These are phyloP conservation scores for Citrus cavaleriei DNA, from an alignment of 345 rosid genomes.

Conservation along the genomic window DNA sequence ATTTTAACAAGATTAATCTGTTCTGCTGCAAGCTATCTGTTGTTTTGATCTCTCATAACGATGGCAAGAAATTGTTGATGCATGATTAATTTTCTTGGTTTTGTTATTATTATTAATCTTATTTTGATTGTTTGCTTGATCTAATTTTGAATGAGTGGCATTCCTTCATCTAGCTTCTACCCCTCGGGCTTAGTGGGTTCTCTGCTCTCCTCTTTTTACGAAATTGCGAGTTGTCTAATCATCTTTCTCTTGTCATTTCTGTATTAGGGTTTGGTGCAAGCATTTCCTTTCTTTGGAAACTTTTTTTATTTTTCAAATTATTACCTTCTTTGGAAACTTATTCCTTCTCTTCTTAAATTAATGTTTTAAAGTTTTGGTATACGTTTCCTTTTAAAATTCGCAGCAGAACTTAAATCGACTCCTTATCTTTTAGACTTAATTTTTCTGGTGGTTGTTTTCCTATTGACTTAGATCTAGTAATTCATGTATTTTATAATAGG, in stretches of 20 bases:
- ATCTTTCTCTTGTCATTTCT: neutral
- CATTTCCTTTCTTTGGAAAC: too few species aligned
- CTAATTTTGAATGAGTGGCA: neutral
- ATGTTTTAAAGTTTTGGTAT: neutral
- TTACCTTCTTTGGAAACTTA: neutral
- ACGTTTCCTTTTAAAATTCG: neutral
- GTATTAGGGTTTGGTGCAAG: constrained; percentile 22
- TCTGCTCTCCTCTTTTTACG: neutral
- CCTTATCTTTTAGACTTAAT: too few species aligned
- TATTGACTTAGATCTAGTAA: too few species aligned
- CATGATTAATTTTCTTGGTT: neutral
- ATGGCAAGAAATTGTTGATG: neutral
- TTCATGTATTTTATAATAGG: neutral
- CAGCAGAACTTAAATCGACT: too few species aligned
- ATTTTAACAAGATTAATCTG: neutral
- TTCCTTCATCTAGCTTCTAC: neutral
- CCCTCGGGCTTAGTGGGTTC: neutral
- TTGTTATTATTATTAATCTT: neutral
- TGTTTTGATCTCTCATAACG: neutral
- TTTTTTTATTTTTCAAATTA: too few species aligned
- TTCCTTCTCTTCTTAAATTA: neutral
- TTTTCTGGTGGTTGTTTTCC: too few species aligned
- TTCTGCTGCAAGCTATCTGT: neutral
- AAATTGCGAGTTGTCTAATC: neutral
- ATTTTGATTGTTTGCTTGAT: neutral